Evolutionary conservation across 768 basidiomycete genomes (phyloP), one percentile per base, ranked within the genome.

Genomic region (Asterophora lycoperdoides): DNA sequence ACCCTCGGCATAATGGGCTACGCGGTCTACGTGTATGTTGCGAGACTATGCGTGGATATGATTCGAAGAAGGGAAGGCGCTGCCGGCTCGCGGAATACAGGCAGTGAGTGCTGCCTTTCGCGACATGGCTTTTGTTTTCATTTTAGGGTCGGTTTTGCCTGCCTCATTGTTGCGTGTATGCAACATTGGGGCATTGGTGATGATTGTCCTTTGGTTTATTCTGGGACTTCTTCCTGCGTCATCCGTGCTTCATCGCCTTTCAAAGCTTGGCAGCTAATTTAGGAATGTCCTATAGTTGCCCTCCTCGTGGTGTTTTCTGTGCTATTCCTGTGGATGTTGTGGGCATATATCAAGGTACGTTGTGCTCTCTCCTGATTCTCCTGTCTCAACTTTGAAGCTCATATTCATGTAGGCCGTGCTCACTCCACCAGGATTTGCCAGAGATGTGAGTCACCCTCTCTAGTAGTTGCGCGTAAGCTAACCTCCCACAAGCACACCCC

Each of bases 1-100:
- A 76, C 81, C 0, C 13, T 78, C 17, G 84, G 71, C 0, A 70
- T 93, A 49, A 75, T 83, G 51, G 81, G 67, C 1, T 93, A 91
- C 65, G 61, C 83, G 4, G 71, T 65, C 19, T 95, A 94, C 62
- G 91, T 93, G 2, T 91, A 91, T 60, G 75, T 89, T 19, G 87
- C 75, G 0, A 67, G 83, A 46, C 73, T 93, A 6, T 86, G 84
- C 60, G 70, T 81, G 32, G 79, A 83, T 14, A 86, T 89, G 78
- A 76, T 93, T n/a, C 67, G 68, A 54, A 61, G 70, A 40, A 65
- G 68, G 45, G 52, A 54, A 1, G 59, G 61, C 10, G 77, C 77
- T 2, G 65, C 77, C 4, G 81, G 76, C 5, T 71, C 76, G 20
- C 68, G 72, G 53, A 67, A 66, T 0, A 67, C 76, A 34, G 92